A percentile compares a stretch with the other conserved stretches of the same genome.
Evolutionary conservation across 306 rosid species (phyloP).

Genomic region (Mucuna pruriens): DNA sequence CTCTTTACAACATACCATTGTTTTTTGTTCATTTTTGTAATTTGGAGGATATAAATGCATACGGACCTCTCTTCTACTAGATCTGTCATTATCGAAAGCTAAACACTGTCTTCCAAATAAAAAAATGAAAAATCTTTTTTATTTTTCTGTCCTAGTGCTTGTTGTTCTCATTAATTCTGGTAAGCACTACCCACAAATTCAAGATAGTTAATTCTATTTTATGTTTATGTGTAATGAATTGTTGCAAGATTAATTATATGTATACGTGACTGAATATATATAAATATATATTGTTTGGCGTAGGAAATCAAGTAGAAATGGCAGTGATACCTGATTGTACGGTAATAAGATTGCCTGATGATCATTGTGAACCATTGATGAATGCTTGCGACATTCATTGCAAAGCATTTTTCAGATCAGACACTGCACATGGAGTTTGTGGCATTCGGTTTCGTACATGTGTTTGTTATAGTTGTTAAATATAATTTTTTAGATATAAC

Average conservation of each 20-base stretch:
- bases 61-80: no score
- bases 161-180: background rate
- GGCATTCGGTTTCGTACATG: no score
- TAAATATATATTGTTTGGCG: no score
- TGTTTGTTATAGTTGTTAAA: no score
- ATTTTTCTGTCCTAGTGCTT: background rate
- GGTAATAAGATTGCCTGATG: background rate
- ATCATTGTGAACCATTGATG: no score
- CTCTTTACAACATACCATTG: no score
- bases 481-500: no score
- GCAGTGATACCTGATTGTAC: background rate
- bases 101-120: no score
- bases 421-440: background rate
- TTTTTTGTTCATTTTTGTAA: no score
- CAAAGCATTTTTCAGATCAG: background rate
- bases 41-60: no score
- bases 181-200: background rate
- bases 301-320: background rate
- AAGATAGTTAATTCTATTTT: background rate
- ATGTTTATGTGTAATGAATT: background rate
- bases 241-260: no score
- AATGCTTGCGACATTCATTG: background rate
- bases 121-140: background rate
- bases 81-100: no score
- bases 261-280: background rate